Conservation (phyloP, 1,284 basidiomycete genomes). For the Tylopilus sp. region DNA sequence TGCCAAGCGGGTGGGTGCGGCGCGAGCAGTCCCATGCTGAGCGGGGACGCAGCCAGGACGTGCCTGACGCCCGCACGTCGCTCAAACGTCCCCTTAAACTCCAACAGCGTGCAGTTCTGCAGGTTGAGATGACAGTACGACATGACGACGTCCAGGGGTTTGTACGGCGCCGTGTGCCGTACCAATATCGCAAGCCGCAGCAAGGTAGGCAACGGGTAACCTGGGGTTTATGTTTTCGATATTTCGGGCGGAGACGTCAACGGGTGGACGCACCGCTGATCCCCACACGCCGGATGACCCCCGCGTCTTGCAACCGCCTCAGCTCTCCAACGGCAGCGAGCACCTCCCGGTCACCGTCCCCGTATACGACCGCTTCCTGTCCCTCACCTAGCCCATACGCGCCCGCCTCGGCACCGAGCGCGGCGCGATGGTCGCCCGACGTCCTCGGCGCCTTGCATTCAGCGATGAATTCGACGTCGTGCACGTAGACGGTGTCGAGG, state of each 20-base stretch:
- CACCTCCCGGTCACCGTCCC: conserved; percentile 78
- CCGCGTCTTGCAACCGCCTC: conserved; percentile 73
- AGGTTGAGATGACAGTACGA: conserved; percentile 86
- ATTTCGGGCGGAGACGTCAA: no score
- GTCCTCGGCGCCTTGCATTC: conserved; percentile 48
- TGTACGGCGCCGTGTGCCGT: conserved; percentile 56
- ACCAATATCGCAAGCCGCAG: conserved; percentile 81
- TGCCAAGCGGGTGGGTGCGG: conserved; percentile 77
- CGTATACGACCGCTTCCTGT: conserved; percentile 58
- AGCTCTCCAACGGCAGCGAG: conserved; percentile 74
- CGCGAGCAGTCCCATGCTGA: conserved; percentile 89
- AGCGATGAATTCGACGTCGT: conserved; percentile 89
- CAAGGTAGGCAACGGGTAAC: conserved; percentile 86
- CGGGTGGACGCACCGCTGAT: conserved; percentile 79
- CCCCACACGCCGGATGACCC: conserved; percentile 77
- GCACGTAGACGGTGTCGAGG: conserved; percentile 84
- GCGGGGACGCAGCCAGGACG: conserved; percentile 82
- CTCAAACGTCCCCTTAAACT: conserved; percentile 61
- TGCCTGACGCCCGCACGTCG: conserved; percentile 64
- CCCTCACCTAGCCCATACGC: conserved; percentile 62
- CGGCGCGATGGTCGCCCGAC: conserved; percentile 54
- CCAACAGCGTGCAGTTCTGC: conserved; percentile 69
- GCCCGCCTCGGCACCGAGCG: conserved; percentile 49
- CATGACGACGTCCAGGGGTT: conserved; percentile 76
- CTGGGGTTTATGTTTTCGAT: no score